phyloP scores from a whole-genome alignment of 768 basidiomycete species.

The Chlorophyllum brunneum region DNA sequence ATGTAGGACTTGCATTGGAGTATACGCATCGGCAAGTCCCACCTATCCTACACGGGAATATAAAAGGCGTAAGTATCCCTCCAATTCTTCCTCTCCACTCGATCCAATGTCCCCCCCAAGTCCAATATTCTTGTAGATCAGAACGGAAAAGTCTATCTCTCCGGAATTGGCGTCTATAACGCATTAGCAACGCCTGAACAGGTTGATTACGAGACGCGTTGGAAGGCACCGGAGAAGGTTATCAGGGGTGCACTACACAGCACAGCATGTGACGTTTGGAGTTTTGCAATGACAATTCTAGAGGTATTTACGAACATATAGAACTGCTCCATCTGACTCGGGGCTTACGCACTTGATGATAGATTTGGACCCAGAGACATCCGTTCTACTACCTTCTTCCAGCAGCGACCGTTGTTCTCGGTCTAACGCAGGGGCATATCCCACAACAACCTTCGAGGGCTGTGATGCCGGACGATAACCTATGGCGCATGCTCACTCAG shows the following conservation, averaged over 20 bases:
- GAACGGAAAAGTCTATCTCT: neutral
- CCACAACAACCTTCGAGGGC: too few relatives aligned
- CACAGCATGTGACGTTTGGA: slow-evolving; percentile 1
- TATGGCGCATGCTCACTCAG: too few relatives aligned
- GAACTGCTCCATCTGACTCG: neutral
- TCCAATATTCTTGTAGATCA: neutral
- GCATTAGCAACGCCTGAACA: neutral
- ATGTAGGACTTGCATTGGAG: neutral
- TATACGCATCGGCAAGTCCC: neutral
- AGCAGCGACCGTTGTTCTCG: too few relatives aligned
- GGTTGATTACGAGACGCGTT: neutral
- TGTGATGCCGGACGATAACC: too few relatives aligned
- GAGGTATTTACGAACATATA: neutral
- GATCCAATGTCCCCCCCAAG: too few relatives aligned
- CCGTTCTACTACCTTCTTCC: too few relatives aligned
- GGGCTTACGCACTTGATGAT: too few relatives aligned
- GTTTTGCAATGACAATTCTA: neutral
- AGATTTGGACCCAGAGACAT: too few relatives aligned
- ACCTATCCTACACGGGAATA: neutral
- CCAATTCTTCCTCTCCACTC: too few relatives aligned
- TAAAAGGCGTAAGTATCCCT: neutral
- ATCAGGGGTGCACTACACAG: neutral
- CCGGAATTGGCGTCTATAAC: neutral
- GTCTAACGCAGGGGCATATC: too few relatives aligned
- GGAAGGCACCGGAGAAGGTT: neutral